Evolutionary conservation across 2,329 filamentous ascomycete species (phyloP), one percentile per base, ranked within the genome.

Genomic region (Aureobasidium sp.): DNA sequence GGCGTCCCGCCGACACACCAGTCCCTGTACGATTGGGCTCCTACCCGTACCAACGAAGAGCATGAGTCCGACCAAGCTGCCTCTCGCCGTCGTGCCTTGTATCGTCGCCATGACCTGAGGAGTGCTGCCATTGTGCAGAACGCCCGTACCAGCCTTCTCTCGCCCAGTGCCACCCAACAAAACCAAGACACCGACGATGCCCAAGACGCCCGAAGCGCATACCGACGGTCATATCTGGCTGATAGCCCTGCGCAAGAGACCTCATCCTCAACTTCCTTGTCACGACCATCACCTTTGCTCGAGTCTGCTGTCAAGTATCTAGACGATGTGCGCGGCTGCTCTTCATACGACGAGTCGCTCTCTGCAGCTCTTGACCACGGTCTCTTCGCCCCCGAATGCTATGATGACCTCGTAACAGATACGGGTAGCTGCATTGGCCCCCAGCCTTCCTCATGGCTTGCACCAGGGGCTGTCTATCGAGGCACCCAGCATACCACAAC

Each of bases 241-340:
- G 72, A 75, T 55, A 72, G 70, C 57, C 68, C 69, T 27, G 66
- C 69, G 3, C 20, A 29, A 31, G 61, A 62, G 7, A 3, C 41
- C 3, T 22, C 29, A 4, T 22, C 45, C 5, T 27, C 47, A 15
- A 45, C 60, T 20, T 49, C 42, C 7, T 20, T 42, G 20, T 44
- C 45, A 37, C 44, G 44, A 9, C 45, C 57, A 11, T 63, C 74
- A 41, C 71, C 74, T 15, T 71, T 75, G 56, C 70, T 87, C 57
- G 83, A 85, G 68, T 80, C 83, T 66, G 81, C 82, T 1, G 82
- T 88, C 67, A 80, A 79, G 67, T 88, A 87, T 70, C 77, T 88
- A 17, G 81, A 84, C 61, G 78, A 79, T 58, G 74, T 88, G 64
- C 82, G 84, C 17, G 76, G 77, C 60, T 82, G 80, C 34, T 77